Conservation (phyloP, 1,284 basidiomycete genomes). For the Peniophora sp. region DNA sequence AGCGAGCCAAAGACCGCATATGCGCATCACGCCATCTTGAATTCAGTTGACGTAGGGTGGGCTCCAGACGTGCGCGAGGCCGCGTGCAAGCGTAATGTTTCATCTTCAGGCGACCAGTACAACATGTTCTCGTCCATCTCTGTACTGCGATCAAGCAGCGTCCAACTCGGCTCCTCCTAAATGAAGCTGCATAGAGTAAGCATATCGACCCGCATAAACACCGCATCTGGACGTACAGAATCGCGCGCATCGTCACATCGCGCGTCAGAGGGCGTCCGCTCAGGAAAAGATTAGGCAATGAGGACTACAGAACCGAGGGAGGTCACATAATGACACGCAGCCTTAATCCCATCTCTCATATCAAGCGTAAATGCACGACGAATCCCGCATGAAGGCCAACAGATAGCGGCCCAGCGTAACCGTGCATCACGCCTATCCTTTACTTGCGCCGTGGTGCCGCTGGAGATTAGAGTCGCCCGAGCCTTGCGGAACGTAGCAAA, state of each 20-base stretch:
- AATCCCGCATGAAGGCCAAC: slow-evolving; percentile 72
- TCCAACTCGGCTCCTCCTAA: slow-evolving; percentile 86
- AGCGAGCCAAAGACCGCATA: no score
- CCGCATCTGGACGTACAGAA: background rate
- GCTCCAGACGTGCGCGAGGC: no score
- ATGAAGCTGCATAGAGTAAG: no score
- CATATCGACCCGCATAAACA: background rate
- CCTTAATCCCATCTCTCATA: slow-evolving; percentile 56
- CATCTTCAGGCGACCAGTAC: no score
- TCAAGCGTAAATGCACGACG: slow-evolving; percentile 86
- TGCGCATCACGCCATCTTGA: slow-evolving; percentile 17
- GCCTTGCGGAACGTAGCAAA: slow-evolving; percentile 76
- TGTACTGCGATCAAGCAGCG: slow-evolving; percentile 57
- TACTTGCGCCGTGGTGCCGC: slow-evolving; percentile 41
- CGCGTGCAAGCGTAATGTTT: no score
- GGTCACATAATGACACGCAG: slow-evolving; percentile 72
- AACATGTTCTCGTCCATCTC: slow-evolving; percentile 58
- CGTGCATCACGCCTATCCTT: slow-evolving; percentile 72
- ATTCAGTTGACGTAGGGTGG: slow-evolving; percentile 45
- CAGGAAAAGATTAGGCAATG: no score
- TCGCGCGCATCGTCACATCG: slow-evolving; percentile 67
- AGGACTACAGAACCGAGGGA: no score
- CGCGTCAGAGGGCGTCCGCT: no score
- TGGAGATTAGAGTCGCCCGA: slow-evolving; percentile 78
- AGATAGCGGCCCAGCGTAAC: slow-evolving; percentile 65